Evolutionary conservation across 768 basidiomycete genomes (phyloP).

Genomic region (Lyophyllum shimeji): DNA sequence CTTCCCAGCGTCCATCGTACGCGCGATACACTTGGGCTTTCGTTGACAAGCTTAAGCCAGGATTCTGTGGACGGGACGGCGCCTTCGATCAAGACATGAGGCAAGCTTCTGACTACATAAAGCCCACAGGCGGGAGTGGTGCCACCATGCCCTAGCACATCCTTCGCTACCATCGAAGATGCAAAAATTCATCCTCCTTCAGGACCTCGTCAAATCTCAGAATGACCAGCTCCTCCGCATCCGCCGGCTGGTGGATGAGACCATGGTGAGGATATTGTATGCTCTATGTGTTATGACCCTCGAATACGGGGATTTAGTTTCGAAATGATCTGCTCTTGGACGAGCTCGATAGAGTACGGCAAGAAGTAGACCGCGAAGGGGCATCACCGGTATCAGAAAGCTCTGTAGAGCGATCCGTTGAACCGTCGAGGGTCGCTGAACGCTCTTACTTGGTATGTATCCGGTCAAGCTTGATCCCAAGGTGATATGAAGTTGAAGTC

Average conservation of each 20-base stretch:
- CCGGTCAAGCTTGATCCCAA: neutral
- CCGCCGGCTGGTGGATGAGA: constrained; percentile 1
- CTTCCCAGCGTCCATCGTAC: neutral
- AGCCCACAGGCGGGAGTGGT: neutral
- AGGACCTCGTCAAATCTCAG: constrained; percentile 4
- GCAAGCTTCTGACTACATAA: neutral
- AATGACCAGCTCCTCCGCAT: constrained; percentile 2
- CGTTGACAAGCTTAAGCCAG: too few relatives aligned
- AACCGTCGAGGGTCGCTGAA: neutral
- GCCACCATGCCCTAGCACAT: neutral
- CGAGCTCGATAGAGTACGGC: neutral
- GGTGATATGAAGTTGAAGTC: neutral
- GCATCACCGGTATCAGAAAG: neutral
- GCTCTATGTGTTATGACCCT: neutral
- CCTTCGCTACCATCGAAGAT: neutral
- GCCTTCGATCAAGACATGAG: neutral
- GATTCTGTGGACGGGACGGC: too few relatives aligned
- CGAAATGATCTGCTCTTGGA: neutral
- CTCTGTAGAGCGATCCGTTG: neutral
- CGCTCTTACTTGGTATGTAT: neutral
- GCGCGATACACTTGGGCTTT: too few relatives aligned
- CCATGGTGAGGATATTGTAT: neutral
- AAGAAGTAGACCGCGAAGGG: neutral
- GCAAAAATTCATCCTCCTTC: neutral
- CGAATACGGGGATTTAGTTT: neutral